Base-by-base conservation (phyloP, 257 asterid genomes). In the Solanum gracilifrons region DNA sequence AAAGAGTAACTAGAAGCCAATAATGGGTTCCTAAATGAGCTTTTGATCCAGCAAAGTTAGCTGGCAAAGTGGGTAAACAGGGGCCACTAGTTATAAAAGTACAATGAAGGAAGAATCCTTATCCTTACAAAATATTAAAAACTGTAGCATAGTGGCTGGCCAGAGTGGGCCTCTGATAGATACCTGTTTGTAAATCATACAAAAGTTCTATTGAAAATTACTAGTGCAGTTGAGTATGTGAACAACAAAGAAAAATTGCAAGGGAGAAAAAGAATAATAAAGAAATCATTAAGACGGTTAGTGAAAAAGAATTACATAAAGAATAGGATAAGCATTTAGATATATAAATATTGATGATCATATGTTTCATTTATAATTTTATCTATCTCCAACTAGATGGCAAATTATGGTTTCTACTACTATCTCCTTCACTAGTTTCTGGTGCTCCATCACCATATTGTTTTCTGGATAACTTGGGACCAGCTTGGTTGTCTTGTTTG, bases 341-440 rank as follows among this genome's bases (percentile, higher is more conserved):
- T 85, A 77, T 69, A 73, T 84, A 86, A 80, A 62, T 85, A 73
- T 62, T 83, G 11, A 80, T 46, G 29, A 80, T 80, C 68, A 29
- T 46, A 80, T 80, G 32, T 76, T 29, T 80, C 84, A 80, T 80
- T 72, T 33, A 12, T 18, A 60, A 74, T 46, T 86, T 91, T 91
- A 93, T 89, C 92, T 91, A 93, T 89, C 92, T 91, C 92, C 91
- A 77, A 83, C 88, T 87, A 86, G 89, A 55, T 73, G 92, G 90
- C 80, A 89, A 69, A 51, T 89, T 89, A 88, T 87, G 93, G 91
- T 84, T 88, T 90, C 89, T 89, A 87, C 91, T 87, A 90, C 90
- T 88, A 35, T 91, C 93, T 27, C 93, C 94, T 91, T 92, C 94
- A 82, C 91, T 90, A 16, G 90, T 85, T 85, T 92, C 91, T 84